Evolutionary conservation across 1,139 yeast genomes (phyloP).

Genomic region (Scheffersomyces segobiensis): DNA sequence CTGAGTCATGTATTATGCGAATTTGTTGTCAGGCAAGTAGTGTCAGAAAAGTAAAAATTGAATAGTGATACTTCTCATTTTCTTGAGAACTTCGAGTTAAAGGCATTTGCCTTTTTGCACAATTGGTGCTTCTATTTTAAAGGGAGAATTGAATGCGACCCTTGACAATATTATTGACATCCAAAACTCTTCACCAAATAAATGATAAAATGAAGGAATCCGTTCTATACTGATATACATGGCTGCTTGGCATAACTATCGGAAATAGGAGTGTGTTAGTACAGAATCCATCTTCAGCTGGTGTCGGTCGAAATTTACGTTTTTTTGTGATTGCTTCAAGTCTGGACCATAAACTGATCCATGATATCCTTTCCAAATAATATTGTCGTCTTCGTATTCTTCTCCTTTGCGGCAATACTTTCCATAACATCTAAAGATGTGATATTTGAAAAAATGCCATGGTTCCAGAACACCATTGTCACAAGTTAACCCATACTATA

Average conservation of each 20-base stretch:
- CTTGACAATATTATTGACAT: background rate
- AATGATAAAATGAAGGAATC: background rate
- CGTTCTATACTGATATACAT: background rate
- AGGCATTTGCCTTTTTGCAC: background rate
- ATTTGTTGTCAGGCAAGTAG: background rate
- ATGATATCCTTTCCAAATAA: background rate
- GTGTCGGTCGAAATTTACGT: background rate
- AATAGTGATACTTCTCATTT: background rate
- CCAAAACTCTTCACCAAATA: background rate
- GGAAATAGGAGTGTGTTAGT: background rate
- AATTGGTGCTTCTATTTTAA: background rate
- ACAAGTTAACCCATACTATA: background rate
- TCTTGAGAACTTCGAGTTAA: background rate
- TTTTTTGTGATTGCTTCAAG: background rate
- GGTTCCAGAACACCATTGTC: background rate
- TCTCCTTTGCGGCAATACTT: background rate
- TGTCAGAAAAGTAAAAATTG: too few species aligned
- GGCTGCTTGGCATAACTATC: background rate
- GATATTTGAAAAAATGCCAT: background rate
- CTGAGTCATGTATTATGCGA: background rate
- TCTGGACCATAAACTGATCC: background rate
- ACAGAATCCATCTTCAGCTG: background rate
- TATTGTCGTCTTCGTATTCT: background rate
- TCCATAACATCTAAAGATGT: background rate
- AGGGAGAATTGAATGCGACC: background rate